Base-by-base conservation (phyloP, 768 basidiomycete species). In the Crassisporium funariophilum region DNA sequence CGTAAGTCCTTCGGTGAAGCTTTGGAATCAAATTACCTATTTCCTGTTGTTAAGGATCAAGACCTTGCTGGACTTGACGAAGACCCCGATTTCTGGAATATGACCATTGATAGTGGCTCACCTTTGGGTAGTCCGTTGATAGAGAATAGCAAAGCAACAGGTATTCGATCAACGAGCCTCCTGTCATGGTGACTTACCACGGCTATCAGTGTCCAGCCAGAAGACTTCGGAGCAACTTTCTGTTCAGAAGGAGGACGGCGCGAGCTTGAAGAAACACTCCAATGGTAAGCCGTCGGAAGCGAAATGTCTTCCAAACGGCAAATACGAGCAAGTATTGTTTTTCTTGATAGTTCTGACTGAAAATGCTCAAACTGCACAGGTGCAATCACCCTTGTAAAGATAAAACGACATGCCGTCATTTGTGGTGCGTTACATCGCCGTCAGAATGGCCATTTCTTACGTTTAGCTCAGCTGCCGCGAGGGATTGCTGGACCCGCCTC, bases 301-400 rank as follows among this genome's bases (percentile, higher is more conserved):
- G 11, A 31, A 31, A 31, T 13, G 8, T 29, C 27, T 29, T 29
- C 27, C 13, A 1, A 36, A 33, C 9, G 11, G 39, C 17, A 29
- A 16, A 19, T n/a, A 25, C n/a, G 22, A 35, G 31, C 13, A 16
- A 10, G 20, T 27, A 9, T 13, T 15, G 21, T 13, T 24, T 17
- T 15, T 27, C 35, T 31, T 23, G 11, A 35, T 49, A 41, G 16
- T 22, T 40, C 10, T 49, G 24, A 43, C 19, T 25, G 8, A 50
- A 50, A n/a, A 12, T 40, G 22, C 55, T 54, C 38, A 47, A 52
- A 27, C 41, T 33, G 37, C 50, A 47, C 29, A 90, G 88, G 40
- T 93, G 91, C 58, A 87, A 88, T 54, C 91, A 93, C 55, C 41
- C 75, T 16, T 93, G 91, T 74, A 88, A 86, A 61, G 82, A 90